Conservation (phyloP, 2,329 filamentous ascomycete species). For the Akanthomyces uredinophilus region DNA sequence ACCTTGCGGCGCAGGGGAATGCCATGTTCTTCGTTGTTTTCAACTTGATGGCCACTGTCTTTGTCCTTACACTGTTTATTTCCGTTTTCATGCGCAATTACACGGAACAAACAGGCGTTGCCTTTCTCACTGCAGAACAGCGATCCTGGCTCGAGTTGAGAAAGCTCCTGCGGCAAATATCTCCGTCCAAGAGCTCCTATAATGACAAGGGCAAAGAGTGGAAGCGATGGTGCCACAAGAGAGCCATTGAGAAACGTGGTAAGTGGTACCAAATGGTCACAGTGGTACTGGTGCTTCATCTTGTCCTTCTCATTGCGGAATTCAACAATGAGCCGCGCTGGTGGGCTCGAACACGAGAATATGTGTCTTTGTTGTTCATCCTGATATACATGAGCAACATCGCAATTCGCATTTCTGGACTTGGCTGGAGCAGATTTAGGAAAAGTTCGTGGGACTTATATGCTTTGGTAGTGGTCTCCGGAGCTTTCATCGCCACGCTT, state of each 20-base stretch:
- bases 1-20: conserved; percentile 71
- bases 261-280: conserved; percentile 86
- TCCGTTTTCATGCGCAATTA: conserved; percentile 99
- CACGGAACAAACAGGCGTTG: conserved; percentile 95
- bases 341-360: conserved; percentile 69
- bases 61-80: conserved; percentile 94
- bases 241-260: conserved; percentile 89
- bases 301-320: conserved; percentile 78
- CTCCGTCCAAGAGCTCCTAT: conserved; percentile 87
- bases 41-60: conserved; percentile 93
- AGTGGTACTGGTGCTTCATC: conserved; percentile 70
- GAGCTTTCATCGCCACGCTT: conserved; percentile 74
- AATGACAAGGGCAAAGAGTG: conserved; percentile 69
- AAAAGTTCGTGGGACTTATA: conserved; percentile 95
- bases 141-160: conserved; percentile 93
- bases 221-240: conserved; percentile 92
- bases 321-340: conserved; percentile 68
- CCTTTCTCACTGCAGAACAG: conserved; percentile 91
- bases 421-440: conserved; percentile 88
- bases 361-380: conserved; percentile 75
- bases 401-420: conserved; percentile 74
- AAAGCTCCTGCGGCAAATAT: conserved; percentile 87
- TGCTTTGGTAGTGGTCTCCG: conserved; percentile 72
- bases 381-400: conserved; percentile 80
- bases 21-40: conserved; percentile 93